Conservation (phyloP, 2,329 filamentous ascomycete species). For the Phialocephala sp. region DNA sequence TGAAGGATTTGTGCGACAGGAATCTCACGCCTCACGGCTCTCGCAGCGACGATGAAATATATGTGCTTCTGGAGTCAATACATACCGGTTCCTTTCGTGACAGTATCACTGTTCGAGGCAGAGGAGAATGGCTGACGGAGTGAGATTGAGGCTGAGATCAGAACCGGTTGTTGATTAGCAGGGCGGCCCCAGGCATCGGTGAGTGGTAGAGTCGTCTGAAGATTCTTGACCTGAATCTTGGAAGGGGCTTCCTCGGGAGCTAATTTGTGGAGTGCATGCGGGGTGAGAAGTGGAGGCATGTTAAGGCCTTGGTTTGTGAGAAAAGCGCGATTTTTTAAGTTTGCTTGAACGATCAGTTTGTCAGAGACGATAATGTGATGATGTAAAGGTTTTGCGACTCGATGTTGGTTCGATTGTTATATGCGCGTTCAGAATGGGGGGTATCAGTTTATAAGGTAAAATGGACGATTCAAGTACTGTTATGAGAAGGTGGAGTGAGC, state of each 20-base stretch:
- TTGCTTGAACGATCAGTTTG: background rate
- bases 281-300: constrained; percentile 23
- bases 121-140: constrained; percentile 57
- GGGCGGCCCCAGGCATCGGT: constrained; percentile 63
- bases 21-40: background rate
- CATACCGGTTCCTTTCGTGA: constrained; percentile 65
- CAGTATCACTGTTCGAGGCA: constrained; percentile 62
- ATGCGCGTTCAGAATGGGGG: background rate
- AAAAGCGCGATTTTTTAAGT: background rate
- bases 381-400: background rate
- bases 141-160: constrained; percentile 64
- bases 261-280: constrained; percentile 24
- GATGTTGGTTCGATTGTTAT: background rate
- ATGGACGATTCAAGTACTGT: background rate
- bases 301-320: background rate
- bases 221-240: constrained; percentile 64
- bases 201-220: constrained; percentile 57
- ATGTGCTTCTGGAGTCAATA: background rate
- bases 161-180: constrained; percentile 61
- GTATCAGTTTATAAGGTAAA: background rate
- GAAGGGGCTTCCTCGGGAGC: constrained; percentile 52
- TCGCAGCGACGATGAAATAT: background rate
- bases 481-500: constrained; percentile 1
- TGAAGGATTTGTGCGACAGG: background rate
- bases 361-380: background rate